These are phyloP conservation scores for Lathyrus sativus DNA, from an alignment of 306 rosid species.

Conservation along the genomic window DNA sequence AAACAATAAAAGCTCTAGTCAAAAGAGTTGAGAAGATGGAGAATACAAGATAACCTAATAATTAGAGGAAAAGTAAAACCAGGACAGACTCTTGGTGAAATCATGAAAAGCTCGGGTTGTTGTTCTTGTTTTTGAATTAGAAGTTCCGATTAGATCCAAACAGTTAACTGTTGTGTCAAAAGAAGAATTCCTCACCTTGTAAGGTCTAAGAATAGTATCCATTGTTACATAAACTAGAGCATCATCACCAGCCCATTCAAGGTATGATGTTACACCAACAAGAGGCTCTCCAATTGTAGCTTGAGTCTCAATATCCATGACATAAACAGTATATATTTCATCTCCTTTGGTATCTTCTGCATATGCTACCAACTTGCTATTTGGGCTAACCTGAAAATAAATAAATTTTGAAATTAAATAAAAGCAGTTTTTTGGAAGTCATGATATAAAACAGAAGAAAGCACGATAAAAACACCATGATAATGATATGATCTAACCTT, in stretches of 20 bases:
- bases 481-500: constrained; percentile 47
- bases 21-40: not conserved
- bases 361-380: constrained; percentile 77
- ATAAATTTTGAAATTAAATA: not conserved
- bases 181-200: constrained; percentile 62
- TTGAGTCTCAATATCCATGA: constrained; percentile 75
- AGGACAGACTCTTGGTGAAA: constrained; percentile 17
- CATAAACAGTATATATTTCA: constrained; percentile 77
- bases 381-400: constrained; percentile 76
- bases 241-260: constrained; percentile 76
- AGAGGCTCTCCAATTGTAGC: constrained; percentile 66
- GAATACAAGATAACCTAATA: not conserved
- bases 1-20: constrained; percentile 3
- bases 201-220: constrained; percentile 86
- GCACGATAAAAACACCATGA: not conserved
- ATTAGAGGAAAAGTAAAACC: not conserved
- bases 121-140: constrained; percentile 15
- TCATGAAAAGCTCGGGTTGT: constrained; percentile 5
- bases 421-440: not conserved
- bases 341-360: constrained; percentile 91
- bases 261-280: constrained; percentile 51
- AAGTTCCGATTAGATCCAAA: constrained; percentile 8
- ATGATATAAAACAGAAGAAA: constrained; percentile 14
- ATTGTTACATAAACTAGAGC: constrained; percentile 76
- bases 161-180: not conserved